Base-by-base conservation (phyloP, 371 early-diverging fungal species). In the Mortierella polycephala region DNA sequence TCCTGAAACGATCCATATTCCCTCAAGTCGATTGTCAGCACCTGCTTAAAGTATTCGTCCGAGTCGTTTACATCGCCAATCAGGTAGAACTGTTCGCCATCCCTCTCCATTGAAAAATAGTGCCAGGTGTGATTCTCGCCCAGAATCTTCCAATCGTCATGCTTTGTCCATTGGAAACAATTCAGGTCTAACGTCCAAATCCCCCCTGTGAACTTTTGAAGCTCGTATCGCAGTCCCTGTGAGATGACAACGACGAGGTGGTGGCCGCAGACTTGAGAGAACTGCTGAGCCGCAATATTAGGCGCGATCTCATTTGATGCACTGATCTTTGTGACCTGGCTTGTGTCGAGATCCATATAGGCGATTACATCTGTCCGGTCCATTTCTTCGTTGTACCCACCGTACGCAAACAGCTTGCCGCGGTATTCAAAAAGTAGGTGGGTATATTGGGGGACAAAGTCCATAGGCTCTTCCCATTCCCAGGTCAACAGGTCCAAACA, bases 301-400 rank as follows among this genome's bases (percentile, higher is more conserved):
- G 92, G 92, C 10, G 90, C 83, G 16, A 75, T 79, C 1, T 87
- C 84, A 16, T 87, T 85, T 3, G 82, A 80, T 20, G 89, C 86
- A 14, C 84, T 85, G 16, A 91, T 56, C 52, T 85, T 83, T 12
- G 89, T 87, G 50, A 85, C 81, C 44, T 74, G 82, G 30, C 71
- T 42, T 39, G 83, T 82, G 9, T 73, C 67, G 11, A 89, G 71
- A 62, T 91, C 88, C 61, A 92, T 84, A 57, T 88, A 86, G 0
- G 89, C 83, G 12, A 92, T 72, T 40, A 85, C 84, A 20, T 83
- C 86, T 14, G 88, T 86, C 45, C 89, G 82, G 23, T 90, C 89
- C 88, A 90, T 85, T 46, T 88, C 88, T 53, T 88, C 87, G 50
- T 85, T 82, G 30, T 90, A 77, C 0, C 92, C 93, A 39, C 91